Evolutionary conservation across 257 asterid species (phyloP).

Genomic region (Osmanthus fragrans): DNA sequence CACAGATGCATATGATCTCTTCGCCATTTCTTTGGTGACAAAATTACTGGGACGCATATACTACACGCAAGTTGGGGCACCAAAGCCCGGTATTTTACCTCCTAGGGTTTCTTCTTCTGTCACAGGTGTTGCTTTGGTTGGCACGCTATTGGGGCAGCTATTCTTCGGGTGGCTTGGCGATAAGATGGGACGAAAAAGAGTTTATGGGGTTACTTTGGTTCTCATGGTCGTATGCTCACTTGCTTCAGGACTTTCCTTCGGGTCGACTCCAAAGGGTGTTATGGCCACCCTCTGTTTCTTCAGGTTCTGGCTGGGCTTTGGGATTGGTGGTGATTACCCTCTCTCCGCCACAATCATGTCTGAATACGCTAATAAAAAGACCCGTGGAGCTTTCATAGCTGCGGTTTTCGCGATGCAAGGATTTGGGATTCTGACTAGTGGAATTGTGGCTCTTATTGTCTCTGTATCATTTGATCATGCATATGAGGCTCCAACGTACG

Average conservation of each 20-base stretch:
- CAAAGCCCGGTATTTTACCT: slow-evolving; percentile 51
- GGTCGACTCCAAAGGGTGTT: slow-evolving; percentile 42
- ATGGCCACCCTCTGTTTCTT: slow-evolving; percentile 70
- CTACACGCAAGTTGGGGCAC: slow-evolving; percentile 32
- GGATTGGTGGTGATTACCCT: slow-evolving; percentile 78
- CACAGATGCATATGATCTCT: slow-evolving; percentile 68
- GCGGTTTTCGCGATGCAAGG: slow-evolving; percentile 83
- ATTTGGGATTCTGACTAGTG: slow-evolving; percentile 55
- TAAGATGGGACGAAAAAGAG: slow-evolving; percentile 65
- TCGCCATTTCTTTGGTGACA: slow-evolving; percentile 47
- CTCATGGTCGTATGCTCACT: slow-evolving; percentile 58
- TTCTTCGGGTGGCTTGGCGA: slow-evolving; percentile 84
- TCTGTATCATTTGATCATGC: slow-evolving; percentile 40
- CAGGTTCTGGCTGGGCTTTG: slow-evolving; percentile 72
- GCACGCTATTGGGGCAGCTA: slow-evolving; percentile 61
- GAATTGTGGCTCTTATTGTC: slow-evolving; percentile 40
- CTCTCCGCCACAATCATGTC: slow-evolving; percentile 80
- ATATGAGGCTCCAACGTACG: slow-evolving; percentile 37
- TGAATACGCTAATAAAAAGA: slow-evolving; percentile 62
- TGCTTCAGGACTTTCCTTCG: slow-evolving; percentile 63
- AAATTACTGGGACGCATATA: slow-evolving; percentile 55
- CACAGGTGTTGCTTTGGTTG: slow-evolving; percentile 66
- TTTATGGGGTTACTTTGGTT: slow-evolving; percentile 60
- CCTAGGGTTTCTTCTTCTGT: slow-evolving; percentile 48
- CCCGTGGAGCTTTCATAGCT: slow-evolving; percentile 67